Conservation (phyloP, 805 yeast species). For the Brettanomyces custersianus region DNA sequence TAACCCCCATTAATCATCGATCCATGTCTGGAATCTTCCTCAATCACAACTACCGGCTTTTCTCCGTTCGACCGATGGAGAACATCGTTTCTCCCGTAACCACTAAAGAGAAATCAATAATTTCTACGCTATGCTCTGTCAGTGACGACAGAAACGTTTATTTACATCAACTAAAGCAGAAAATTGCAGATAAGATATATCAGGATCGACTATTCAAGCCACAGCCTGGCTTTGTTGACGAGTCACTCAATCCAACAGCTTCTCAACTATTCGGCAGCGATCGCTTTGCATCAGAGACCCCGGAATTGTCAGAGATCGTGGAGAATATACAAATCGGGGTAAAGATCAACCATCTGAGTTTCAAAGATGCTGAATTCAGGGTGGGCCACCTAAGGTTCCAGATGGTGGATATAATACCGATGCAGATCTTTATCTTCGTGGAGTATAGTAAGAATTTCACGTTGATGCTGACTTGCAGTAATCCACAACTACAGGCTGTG, state of each 20-base stretch:
- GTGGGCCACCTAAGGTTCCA: constrained; percentile 24
- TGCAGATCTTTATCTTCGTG: constrained; percentile 20
- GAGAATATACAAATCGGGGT: constrained; percentile 15
- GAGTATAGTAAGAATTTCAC: constrained; percentile 14
- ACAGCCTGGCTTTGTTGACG: background rate
- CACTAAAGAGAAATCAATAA: constrained; percentile 9
- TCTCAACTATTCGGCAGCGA: constrained; percentile 17
- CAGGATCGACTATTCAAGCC: constrained; percentile 14
- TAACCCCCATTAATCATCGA: too few relatives aligned
- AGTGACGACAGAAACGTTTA: constrained; percentile 12
- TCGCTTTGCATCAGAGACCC: constrained; percentile 13
- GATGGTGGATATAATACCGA: constrained; percentile 18
- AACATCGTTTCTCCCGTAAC: background rate
- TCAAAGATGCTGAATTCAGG: constrained; percentile 3
- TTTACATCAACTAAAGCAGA: constrained; percentile 11
- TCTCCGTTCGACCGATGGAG: constrained; percentile 24
- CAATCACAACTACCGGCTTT: constrained; percentile 14
- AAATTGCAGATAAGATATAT: constrained; percentile 15
- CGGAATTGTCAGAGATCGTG: constrained; percentile 16
- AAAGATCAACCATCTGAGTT: constrained; percentile 15
- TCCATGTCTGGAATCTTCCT: constrained; percentile 24
- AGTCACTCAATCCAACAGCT: constrained; percentile 13
- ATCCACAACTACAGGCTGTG: constrained; percentile 15
- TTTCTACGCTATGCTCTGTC: constrained; percentile 19
- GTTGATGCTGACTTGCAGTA: constrained; percentile 13